Base-by-base conservation (phyloP, 345 rosid species). In the Gossypium arboreum region DNA sequence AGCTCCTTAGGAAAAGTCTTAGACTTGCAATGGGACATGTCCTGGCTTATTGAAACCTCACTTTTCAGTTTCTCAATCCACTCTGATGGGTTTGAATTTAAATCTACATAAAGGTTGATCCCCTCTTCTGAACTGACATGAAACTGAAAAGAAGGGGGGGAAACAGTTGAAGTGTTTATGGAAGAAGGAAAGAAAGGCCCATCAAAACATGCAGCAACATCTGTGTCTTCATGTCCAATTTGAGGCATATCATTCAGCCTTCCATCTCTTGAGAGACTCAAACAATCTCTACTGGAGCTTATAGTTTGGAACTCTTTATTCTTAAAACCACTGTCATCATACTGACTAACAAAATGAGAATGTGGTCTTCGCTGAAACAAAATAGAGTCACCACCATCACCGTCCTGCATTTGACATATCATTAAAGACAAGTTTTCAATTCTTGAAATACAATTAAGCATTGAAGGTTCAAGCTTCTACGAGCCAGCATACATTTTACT, bases 101-200 rank as follows among this genome's bases (percentile, higher is more conserved):
- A 75, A 81, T 93, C 98, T 78, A 93, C 94, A 72, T 80, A 85
- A 62, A 93, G 94, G 70, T 86, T 90, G 66, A 93, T 84, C 78
- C 98, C 98, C 72, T 84, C 83, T 72, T 91, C 97, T 76, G 86
- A 82, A 82, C 80, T 79, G 56, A 80, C 97, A 80, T 86, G 82
- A 81, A 89, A 93, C 85, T 93, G 89, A 74, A 93, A 91, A 12
- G 87, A 78, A 82, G 92, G 82, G 55, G 90, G 76, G 59, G 84
- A 80, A 79, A 48, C 77, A 45, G 76, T 58, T 74, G 73, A 25
- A 60, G 78, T 44, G 45, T 9, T 69, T 44, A 75, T 56, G 25
- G 77, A 75, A 27, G 78, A 79, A 58, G 82, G 47, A 58, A 45
- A 16, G 50, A 59, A 50, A 73, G 54, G 72, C 70, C 76, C 86